Evolutionary conservation across 164 flowering plant species (phyloP), one percentile per base, ranked within the genome.

Genomic region (Paratinospora sagittata): DNA sequence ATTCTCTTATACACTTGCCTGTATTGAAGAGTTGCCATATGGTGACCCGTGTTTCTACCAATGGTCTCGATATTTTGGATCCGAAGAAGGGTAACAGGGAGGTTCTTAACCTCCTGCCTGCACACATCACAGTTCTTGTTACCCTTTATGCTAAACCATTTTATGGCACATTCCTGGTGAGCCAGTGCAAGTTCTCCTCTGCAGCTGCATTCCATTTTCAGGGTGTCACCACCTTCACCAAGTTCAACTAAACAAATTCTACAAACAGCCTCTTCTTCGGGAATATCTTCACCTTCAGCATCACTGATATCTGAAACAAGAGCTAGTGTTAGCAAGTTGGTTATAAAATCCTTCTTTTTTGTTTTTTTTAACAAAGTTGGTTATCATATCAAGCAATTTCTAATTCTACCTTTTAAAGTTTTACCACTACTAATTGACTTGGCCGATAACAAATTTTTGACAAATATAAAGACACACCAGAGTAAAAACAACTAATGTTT

Each of bases 191-290:
- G 93, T 80, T 89, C 98, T 4, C 98, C 98, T 84, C 85, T 94
- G 87, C 98, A 94, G 82, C 93, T 88, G 79, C 98, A 94, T 69
- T 94, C 97, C 91, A 94, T 77, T 83, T 94, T 94, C 14, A 94
- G 81, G n/a, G 96, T 90, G 79, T 86, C 93, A 66, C 97, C 96
- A 27, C 93, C 97, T 84, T 94, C 98, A 70, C 86, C 77, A 67
- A 94, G 76, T 73, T 90, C 98, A 55, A 87, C 78, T 43, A 94
- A 70, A 78, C 98, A 94, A 63, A 92, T 92, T 74, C 98, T 81
- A 77, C 98, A 92, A 66, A 94, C 97, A 68, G 97, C 98, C 79
- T 94, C 97, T 75, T 94, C 98, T 84, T 90, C 97, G 17, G 93
- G 88, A 78, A 94, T 94, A 75, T 94, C 97, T 82, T 94, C 98